A percentile compares a stretch with the other conserved stretches of the same genome.
Evolutionary conservation across 148 eudicot genomes (phyloP).

Genomic region (Salicornia ramosissima): DNA sequence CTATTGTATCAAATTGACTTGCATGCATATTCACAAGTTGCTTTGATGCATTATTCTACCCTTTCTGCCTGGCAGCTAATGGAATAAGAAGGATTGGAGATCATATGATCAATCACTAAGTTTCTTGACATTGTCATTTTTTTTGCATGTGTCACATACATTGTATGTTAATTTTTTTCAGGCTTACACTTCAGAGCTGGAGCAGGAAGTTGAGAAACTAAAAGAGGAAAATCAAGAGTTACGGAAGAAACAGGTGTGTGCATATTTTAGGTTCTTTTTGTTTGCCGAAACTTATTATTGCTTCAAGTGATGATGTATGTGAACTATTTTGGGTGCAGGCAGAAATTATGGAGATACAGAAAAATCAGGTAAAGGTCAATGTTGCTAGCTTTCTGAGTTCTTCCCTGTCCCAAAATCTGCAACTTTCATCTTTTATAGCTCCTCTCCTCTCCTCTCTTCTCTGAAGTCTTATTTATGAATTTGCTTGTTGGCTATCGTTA

Average conservation of each 20-base stretch:
- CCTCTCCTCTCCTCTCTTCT: too few relatives aligned
- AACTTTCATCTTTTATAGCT: too few relatives aligned
- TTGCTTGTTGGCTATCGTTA: too few relatives aligned
- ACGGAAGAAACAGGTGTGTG: constrained; percentile 71
- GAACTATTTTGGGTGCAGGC: constrained; percentile 45
- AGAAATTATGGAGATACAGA: constrained; percentile 71
- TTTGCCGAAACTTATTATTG: not conserved
- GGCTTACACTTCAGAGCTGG: constrained; percentile 92
- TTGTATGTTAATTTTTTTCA: constrained; percentile 13
- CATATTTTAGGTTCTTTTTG: not conserved
- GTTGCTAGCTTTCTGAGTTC: not conserved
- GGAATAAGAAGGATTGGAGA: too few relatives aligned
- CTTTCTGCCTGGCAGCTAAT: too few relatives aligned
- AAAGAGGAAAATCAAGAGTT: constrained; percentile 70
- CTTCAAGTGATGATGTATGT: constrained; percentile 1
- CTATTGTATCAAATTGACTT: too few relatives aligned
- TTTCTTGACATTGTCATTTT: not conserved
- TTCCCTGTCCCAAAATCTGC: not conserved
- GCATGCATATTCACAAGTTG: too few relatives aligned
- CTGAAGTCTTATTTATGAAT: too few relatives aligned
- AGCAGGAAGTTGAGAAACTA: constrained; percentile 73
- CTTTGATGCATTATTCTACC: too few relatives aligned
- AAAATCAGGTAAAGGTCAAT: constrained; percentile 56
- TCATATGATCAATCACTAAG: not conserved
- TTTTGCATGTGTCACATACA: not conserved